phyloP scores from a whole-genome alignment of 1,139 yeast species.

The Candida tropicalis region DNA sequence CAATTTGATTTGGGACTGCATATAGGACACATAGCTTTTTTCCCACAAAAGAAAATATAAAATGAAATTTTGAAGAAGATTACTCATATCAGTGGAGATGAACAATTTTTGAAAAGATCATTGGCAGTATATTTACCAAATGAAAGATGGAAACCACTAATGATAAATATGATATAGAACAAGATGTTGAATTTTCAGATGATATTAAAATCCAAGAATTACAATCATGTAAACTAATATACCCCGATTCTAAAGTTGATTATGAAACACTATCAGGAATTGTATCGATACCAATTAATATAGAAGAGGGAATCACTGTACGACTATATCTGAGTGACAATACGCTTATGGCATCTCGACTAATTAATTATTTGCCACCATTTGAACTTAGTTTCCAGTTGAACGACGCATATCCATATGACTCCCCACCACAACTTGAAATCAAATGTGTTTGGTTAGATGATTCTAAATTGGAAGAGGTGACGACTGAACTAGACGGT shows the following conservation, averaged over 20 bases:
- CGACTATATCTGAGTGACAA: constrained; percentile 4
- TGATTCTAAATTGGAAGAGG: constrained; percentile 12
- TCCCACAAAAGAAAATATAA: too few relatives aligned
- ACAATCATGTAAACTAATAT: constrained; percentile 50
- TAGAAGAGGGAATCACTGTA: constrained; percentile 22
- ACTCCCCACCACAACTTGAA: constrained; percentile 30
- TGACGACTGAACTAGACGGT: constrained; percentile 23
- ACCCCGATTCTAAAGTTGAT: constrained; percentile 42
- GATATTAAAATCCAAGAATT: constrained; percentile 42
- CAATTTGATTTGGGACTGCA: constrained; percentile 3
- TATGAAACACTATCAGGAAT: constrained; percentile 22
- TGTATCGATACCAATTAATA: constrained; percentile 28
- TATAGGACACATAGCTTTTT: too few relatives aligned
- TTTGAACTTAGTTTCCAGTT: constrained; percentile 30
- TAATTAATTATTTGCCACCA: constrained; percentile 29
- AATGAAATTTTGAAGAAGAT: too few relatives aligned
- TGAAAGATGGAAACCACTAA: too few relatives aligned
- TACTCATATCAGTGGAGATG: too few relatives aligned
- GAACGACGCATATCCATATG: constrained; percentile 30
- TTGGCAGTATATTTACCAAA: too few relatives aligned
- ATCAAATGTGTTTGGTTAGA: constrained; percentile 26
- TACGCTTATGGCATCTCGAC: constrained; percentile 2
- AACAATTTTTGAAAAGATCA: too few relatives aligned
- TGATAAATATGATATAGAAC: background rate
- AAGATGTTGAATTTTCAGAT: constrained; percentile 22